Base-by-base conservation (phyloP, 768 basidiomycete genomes). In the Pleurotus platypus region DNA sequence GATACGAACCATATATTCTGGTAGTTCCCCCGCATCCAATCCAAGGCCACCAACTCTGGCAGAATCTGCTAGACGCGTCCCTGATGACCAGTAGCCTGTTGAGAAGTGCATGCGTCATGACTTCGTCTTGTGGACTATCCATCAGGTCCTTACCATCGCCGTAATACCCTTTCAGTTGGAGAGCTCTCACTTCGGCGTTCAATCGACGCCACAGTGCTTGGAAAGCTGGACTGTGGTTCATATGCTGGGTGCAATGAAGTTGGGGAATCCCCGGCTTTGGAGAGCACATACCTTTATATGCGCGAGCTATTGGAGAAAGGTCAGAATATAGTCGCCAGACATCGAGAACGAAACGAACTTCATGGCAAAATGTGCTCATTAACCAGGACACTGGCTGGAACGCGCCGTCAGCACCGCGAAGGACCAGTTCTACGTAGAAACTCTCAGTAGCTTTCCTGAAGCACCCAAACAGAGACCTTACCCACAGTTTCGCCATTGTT, bases 81-180 rank as follows among this genome's bases (percentile, higher is more conserved):
- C 91, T 43, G 86, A 83, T 13, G 90, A 92, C 89, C 90, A 93
- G 64, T 86, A 90, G 7, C 90, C 90, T 92, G 60, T 37, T 46
- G 39, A 39, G 22, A 27, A 49, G 57, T 61, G 16, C 35, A 42
- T 11, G 12, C 38, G 47, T 18, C 18, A 35, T 13, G 45, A 49
- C 4, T 20, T 12, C n/a, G n/a, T 35, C 22, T 13, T 2, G 12
- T 55, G n/a, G n/a, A 13, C 24, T 18, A 38, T 40, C 16, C 3
- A 18, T 22, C 9, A 40, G 15, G 24, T 54, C 24, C 66, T 38
- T 58, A 87, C 90, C 92, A 67, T 94, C 92, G 1, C 92, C 92
- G 53, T 86, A 92, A 65, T 94, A 93, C 24, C 87, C 90, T 68
- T 75, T 82, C 50, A 73, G 73, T 66, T 92, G 90, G n/a, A 93